Conservation (phyloP, 176 grass and related monocot genomes). For the Triticum timopheevii region DNA sequence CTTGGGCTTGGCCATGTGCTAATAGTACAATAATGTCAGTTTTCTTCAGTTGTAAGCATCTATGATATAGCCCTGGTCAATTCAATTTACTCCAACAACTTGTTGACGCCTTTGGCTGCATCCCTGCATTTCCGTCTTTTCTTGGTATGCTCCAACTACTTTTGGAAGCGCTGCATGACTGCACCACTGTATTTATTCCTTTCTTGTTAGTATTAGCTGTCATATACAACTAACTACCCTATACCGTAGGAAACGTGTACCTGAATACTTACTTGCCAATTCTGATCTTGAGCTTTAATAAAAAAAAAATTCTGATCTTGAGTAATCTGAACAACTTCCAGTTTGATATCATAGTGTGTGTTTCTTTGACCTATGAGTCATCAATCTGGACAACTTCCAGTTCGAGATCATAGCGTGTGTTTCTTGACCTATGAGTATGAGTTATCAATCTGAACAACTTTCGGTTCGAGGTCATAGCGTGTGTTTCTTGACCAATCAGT, state of each 20-base stretch:
- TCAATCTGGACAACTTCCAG: background rate
- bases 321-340: no score
- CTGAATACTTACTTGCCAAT: background rate
- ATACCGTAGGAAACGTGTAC: conserved; percentile 6
- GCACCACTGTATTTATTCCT: conserved; percentile 5
- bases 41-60: conserved; percentile 42
- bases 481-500: background rate
- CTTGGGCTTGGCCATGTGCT: conserved; percentile 16
- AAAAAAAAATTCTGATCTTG: no score
- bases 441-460: background rate
- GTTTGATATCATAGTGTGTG: no score
- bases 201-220: conserved; percentile 27
- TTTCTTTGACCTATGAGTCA: no score
- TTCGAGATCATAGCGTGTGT: background rate
- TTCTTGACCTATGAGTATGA: background rate
- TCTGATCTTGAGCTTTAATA: conserved; percentile 1
- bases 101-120: conserved; percentile 3
- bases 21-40: background rate
- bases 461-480: background rate
- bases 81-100: conserved; percentile 41
- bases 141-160: conserved; percentile 42
- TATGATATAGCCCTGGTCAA: conserved; percentile 26
- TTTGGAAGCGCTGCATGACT: conserved; percentile 11
- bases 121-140: conserved; percentile 38
- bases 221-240: conserved; percentile 9